Conservation (phyloP, 2,329 filamentous ascomycete genomes). For the Alternaria infectoria region DNA sequence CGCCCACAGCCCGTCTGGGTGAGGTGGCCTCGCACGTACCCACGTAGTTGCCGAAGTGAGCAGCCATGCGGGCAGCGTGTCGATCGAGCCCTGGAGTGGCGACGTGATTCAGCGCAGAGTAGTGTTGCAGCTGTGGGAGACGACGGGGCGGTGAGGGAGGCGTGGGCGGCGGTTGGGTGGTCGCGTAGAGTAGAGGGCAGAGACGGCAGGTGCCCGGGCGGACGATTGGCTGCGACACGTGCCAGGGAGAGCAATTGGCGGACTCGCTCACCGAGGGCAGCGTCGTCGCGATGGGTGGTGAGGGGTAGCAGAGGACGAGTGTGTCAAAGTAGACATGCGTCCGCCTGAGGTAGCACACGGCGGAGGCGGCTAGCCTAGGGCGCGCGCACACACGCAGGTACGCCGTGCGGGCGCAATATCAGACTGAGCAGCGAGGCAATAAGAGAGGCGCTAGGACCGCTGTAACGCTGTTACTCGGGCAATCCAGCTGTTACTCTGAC, state of each 20-base stretch:
- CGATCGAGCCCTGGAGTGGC: slow-evolving; percentile 31
- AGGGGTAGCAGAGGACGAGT: slow-evolving; percentile 1
- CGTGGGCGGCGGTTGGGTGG: slow-evolving; percentile 1
- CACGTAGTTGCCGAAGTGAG: slow-evolving; percentile 44
- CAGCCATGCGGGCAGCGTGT: slow-evolving; percentile 34
- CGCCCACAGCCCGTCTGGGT: slow-evolving; percentile 14
- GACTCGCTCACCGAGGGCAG: background rate
- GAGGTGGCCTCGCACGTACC: slow-evolving; percentile 19
- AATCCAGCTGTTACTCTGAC: background rate
- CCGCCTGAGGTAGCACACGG: slow-evolving; percentile 25
- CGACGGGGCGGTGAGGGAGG: background rate
- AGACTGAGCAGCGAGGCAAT: background rate
- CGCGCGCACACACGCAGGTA: slow-evolving; percentile 30
- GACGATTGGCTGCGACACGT: slow-evolving; percentile 10
- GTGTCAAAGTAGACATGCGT: slow-evolving; percentile 20
- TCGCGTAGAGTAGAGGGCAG: background rate
- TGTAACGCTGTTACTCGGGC: slow-evolving; percentile 18
- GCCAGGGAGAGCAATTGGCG: background rate
- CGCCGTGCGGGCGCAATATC: slow-evolving; percentile 22
- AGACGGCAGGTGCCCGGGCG: slow-evolving; percentile 10
- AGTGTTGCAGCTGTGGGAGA: background rate
- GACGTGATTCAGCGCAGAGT: slow-evolving; percentile 13
- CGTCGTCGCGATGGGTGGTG: background rate
- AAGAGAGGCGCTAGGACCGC: slow-evolving; percentile 20
- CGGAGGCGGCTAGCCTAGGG: slow-evolving; percentile 17